Evolutionary conservation across 352 stramenopile genomes (phyloP).

Genomic region (Lagenidium sp.): DNA sequence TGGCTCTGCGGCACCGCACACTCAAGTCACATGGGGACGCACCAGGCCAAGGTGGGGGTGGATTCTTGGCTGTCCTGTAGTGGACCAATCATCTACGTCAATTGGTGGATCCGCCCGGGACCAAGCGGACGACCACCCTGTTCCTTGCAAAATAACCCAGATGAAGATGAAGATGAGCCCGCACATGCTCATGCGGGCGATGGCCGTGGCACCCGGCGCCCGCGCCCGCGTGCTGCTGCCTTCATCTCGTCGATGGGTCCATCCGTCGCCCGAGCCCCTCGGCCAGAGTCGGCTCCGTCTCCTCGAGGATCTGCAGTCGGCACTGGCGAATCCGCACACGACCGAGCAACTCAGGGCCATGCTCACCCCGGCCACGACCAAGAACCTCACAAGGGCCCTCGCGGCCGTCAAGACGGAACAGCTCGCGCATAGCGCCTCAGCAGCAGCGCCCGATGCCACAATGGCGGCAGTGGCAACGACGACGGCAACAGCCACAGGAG

Average conservation of each 20-base stretch:
- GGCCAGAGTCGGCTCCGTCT: slow-evolving; percentile 27
- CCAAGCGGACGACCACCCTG: slow-evolving; percentile 2
- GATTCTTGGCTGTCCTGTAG: neutral
- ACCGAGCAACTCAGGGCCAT: slow-evolving; percentile 23
- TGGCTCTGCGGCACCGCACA: no score
- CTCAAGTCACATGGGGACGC: no score
- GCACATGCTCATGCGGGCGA: neutral
- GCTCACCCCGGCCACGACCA: slow-evolving; percentile 35
- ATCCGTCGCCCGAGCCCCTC: slow-evolving; percentile 17
- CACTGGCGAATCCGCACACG: slow-evolving; percentile 24
- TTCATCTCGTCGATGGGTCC: no score
- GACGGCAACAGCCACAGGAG: neutral
- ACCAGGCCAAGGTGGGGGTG: no score
- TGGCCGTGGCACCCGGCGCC: neutral
- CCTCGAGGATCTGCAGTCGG: slow-evolving; percentile 25
- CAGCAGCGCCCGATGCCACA: neutral
- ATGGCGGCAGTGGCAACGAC: neutral
- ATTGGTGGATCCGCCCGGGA: slow-evolving; percentile 10
- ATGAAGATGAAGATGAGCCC: neutral
- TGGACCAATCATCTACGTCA: slow-evolving; percentile 5
- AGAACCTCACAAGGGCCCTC: slow-evolving; percentile 40
- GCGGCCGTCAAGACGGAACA: slow-evolving; percentile 12
- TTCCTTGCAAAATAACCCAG: neutral
- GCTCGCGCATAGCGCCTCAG: neutral
- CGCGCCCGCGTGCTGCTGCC: no score